A percentile compares a stretch with the other conserved stretches of the same genome.
Evolutionary conservation across 2,329 filamentous ascomycete genomes (phyloP).

Genomic region (Penicillium sp.): DNA sequence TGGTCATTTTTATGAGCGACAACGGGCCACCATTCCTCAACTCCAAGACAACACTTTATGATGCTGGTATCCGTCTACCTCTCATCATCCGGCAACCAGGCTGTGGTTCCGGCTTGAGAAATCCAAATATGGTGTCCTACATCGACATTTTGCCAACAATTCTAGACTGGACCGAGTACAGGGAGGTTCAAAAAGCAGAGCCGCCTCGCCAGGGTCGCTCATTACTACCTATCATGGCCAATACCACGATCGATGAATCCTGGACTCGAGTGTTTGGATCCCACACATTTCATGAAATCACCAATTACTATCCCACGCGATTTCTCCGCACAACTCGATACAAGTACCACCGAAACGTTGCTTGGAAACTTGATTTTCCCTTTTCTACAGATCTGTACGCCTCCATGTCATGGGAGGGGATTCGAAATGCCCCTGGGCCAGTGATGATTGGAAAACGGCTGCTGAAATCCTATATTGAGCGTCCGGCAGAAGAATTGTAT

Average conservation of each 20-base stretch:
- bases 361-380: conserved; percentile 51
- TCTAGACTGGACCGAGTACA: conserved; percentile 40
- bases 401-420: conserved; percentile 45
- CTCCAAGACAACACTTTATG: conserved; percentile 53
- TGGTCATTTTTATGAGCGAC: conserved; percentile 51
- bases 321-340: conserved; percentile 43
- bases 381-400: conserved; percentile 50
- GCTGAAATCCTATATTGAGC: conserved; percentile 2
- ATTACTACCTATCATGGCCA: neutral
- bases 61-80: conserved; percentile 48
- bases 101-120: conserved; percentile 23
- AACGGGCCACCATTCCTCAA: conserved; percentile 53
- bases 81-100: conserved; percentile 43
- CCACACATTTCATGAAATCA: conserved; percentile 53
- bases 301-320: conserved; percentile 53
- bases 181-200: neutral
- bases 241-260: neutral
- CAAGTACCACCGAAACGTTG: conserved; percentile 54
- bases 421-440: conserved; percentile 37
- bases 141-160: conserved; percentile 49
- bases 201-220: neutral
- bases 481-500: conserved; percentile 5
- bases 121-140: conserved; percentile 48
- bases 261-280: conserved; percentile 47
- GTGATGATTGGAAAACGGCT: conserved; percentile 4